Conservation (phyloP, 2,329 filamentous ascomycete genomes). For the Trichoderma semiorbis region DNA sequence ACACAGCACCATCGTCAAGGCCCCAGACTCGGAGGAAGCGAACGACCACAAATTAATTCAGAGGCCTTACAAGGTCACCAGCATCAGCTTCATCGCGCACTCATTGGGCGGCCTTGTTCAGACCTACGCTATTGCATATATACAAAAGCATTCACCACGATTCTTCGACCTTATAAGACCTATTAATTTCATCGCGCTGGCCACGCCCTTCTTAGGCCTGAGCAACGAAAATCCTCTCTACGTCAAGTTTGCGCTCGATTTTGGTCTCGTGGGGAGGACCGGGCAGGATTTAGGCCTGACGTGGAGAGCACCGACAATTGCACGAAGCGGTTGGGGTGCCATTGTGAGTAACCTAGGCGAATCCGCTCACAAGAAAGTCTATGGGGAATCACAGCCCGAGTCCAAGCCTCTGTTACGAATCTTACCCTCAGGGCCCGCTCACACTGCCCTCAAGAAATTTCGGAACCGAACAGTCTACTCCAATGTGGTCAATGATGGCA, state of each 20-base stretch:
- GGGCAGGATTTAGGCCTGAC: slow-evolving; percentile 93
- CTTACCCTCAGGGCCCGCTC: slow-evolving; percentile 85
- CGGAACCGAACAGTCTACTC: slow-evolving; percentile 90
- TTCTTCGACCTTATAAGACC: slow-evolving; percentile 87
- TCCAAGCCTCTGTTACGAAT: slow-evolving; percentile 88
- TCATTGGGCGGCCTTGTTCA: slow-evolving; percentile 87
- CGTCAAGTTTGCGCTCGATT: slow-evolving; percentile 93
- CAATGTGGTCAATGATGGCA: slow-evolving; percentile 96
- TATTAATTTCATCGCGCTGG: slow-evolving; percentile 85
- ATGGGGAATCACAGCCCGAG: slow-evolving; percentile 64
- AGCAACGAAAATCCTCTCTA: slow-evolving; percentile 98
- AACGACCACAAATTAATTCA: slow-evolving; percentile 27
- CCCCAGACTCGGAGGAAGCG: slow-evolving; percentile 52
- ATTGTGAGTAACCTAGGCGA: slow-evolving; percentile 78
- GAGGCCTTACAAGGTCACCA: slow-evolving; percentile 77
- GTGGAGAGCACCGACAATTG: slow-evolving; percentile 85
- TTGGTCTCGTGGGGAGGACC: slow-evolving; percentile 92
- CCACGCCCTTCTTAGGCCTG: slow-evolving; percentile 82
- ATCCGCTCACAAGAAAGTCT: slow-evolving; percentile 58
- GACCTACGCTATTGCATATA: slow-evolving; percentile 92
- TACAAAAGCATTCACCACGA: slow-evolving; percentile 88
- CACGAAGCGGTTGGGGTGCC: slow-evolving; percentile 82
- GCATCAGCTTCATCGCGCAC: slow-evolving; percentile 92
- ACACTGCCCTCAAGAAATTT: slow-evolving; percentile 82
- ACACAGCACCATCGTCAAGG: slow-evolving; percentile 56